These are phyloP conservation scores for Cyanidioschyzon merolae DNA, from an alignment of 23 red algal genomes.

Conservation along the genomic window DNA sequence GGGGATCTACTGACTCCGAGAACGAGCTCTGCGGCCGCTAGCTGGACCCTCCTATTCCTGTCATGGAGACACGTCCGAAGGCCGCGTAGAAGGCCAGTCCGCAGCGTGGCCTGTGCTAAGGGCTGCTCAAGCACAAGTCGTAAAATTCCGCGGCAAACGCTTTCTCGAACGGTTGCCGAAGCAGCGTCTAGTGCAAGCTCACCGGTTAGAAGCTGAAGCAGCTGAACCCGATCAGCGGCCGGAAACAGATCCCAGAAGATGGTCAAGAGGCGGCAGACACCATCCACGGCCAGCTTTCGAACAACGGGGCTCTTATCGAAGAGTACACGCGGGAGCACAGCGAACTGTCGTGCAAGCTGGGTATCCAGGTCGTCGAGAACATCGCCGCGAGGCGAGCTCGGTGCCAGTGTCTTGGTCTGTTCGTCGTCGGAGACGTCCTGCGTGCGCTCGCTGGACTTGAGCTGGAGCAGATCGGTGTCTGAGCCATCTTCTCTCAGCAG, in stretches of 20 bases:
- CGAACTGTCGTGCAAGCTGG: conserved; percentile 3
- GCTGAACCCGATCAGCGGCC: neutral
- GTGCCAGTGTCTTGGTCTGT: neutral
- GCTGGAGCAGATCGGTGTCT: neutral
- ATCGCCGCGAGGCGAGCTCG: neutral
- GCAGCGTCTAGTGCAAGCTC: neutral
- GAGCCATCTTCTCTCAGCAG: neutral
- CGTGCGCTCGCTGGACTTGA: neutral
- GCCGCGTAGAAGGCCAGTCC: neutral
- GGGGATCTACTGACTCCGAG: neutral
- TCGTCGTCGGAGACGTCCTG: neutral
- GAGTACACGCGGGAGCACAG: neutral
- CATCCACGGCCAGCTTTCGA: neutral
- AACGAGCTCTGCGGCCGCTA: neutral
- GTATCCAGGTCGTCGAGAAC: neutral
- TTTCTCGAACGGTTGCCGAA: neutral
- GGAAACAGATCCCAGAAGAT: conserved; percentile 8
- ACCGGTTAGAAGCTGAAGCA: neutral
- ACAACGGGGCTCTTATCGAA: neutral
- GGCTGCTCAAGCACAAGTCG: neutral
- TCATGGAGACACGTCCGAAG: conserved; percentile 3
- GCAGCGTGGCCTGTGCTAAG: neutral
- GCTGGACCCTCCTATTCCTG: neutral
- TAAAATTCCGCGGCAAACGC: neutral
- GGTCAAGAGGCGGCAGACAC: neutral